Base-by-base conservation (phyloP, 129 eudicot genomes). In the Flaveria trinervia region DNA sequence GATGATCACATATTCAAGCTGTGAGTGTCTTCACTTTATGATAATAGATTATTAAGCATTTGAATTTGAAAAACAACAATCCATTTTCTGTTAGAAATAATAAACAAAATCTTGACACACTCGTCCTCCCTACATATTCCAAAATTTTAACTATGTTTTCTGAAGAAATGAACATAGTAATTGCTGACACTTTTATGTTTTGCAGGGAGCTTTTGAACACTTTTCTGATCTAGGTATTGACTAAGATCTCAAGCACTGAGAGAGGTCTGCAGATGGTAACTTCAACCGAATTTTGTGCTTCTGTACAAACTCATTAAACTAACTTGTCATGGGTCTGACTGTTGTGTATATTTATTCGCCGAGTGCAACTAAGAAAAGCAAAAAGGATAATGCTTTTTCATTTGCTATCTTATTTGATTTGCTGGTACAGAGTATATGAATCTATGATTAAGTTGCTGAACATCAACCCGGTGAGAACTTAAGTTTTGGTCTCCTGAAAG, bases 161-260 rank as follows among this genome's bases (percentile, higher is more conserved):
- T 0, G 28, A 8, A 44, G 12, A 45, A 12, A 0, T 14, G 14
- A 12, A 49, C 54, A 49, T 13, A 39, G 16, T 43, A 6, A 41
- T 43, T 64, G 46, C 33, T 66, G 28, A 30, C 23, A 10, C 65
- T 79, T 78, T 56, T 23, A 48, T 65, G 66, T 70, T 77, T 45
- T 12, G 25, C 93, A 92, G 98, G 96, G 84, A 45, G 86, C 87
- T 41, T 83, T 86, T 71, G 98, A 90, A 79, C 89, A 88, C 12
- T 89, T 89, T 43, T 86, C 93, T 26, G 84, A 83, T 78, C 80
- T 92, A 91, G 98, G 98, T 59, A 88, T 92, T 39, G 98, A 92
- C 62, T 92, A 78, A 92, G 39, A 68, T 77, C 70, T 77, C 61
- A 77, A 23, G 56, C 17, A 14, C 23, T 22, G 4, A n/a, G 28